Evolutionary conservation across 148 eudicot species (phyloP), one percentile per base, ranked within the genome.

Genomic region (Tetragonia tetragonoides): DNA sequence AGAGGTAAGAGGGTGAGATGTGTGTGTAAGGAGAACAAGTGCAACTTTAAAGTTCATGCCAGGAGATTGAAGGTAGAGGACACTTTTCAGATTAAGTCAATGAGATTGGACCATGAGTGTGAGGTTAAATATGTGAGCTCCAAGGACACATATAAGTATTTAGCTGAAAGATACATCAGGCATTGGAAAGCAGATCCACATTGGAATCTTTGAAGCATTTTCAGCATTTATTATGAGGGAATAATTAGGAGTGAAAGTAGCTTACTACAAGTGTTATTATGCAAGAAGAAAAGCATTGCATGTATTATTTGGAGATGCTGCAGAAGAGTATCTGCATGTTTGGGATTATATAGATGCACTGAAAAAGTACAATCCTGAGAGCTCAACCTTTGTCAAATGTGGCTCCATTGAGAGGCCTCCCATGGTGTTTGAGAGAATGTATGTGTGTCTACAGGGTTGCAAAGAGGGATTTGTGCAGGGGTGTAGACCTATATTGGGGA

Each of bases 261-360:
- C n/a, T 1, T 76, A 76, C 15, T 17, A 24, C 7, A 76, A 76
- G 41, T 68, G 70, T 17, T 76, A n/a, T 1, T 34, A 38, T 28
- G 73, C 49, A 14, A 76, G 20, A 21, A 4, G 3, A 4, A 66
- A 4, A 9, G 65, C 51, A 0, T 4, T 66, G n/a, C 3, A n/a
- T 4, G 37, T 51, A 21, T 49, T 54, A 3, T 24, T 51, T 54
- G 77, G 77, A 0, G 11, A 7, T 56, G 65, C 42, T 37, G 0
- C 10, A 0, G 60, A 23, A 7, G 59, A 73, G 42, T 73, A 66
- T 16, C 18, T 6, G 3, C 72, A 37, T 15, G 66, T 79, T 0
- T 72, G 66, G 72, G 72, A 79, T 10, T 79, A 79, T 49, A 56
- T n/a, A 2, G 3, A 20, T 9, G 41, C 65, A 3, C 20, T 79